A percentile compares a stretch with the other conserved stretches of the same genome.
Evolutionary conservation across 305 asterid genomes (phyloP).

Genomic region (Fraxinus velutina): DNA sequence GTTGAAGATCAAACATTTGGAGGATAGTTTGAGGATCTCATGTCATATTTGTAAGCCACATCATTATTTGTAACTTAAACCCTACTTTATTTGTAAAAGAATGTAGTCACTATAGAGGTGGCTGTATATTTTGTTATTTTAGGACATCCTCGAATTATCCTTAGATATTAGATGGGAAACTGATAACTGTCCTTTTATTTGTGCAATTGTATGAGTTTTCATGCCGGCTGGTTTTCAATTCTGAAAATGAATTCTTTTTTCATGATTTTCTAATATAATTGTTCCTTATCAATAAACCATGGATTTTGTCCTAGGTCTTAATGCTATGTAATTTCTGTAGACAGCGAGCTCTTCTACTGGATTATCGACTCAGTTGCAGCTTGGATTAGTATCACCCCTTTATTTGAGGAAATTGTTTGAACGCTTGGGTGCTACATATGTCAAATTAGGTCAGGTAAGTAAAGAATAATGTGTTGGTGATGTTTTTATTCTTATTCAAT

Average conservation of each 20-base stretch:
- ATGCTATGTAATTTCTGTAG: slow-evolving; percentile 40
- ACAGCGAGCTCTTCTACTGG: slow-evolving; percentile 60
- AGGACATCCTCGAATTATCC: not conserved
- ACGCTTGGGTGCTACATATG: slow-evolving; percentile 95
- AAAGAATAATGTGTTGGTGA: not conserved
- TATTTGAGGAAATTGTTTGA: slow-evolving; percentile 89
- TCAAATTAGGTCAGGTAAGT: slow-evolving; percentile 91
- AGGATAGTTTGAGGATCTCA: not conserved
- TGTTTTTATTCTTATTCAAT: not conserved
- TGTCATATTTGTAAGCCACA: not conserved
- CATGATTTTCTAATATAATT: slow-evolving; percentile 11
- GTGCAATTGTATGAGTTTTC: not conserved
- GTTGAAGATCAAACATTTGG: not conserved
- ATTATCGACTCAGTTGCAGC: slow-evolving; percentile 72
- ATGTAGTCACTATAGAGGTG: not conserved
- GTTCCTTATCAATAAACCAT: not conserved
- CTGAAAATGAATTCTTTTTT: not conserved
- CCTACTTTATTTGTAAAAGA: not conserved
- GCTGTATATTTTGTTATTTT: not conserved
- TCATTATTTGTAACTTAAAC: not conserved
- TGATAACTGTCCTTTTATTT: not conserved
- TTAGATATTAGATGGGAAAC: not conserved
- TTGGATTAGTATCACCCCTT: slow-evolving; percentile 81
- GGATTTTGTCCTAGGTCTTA: not conserved
- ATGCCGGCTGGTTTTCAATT: slow-evolving; percentile 4